A percentile compares a stretch with the other conserved stretches of the same genome.
These are phyloP conservation scores for Hypoxylon crocopeplum DNA, from an alignment of 495 filamentous ascomycete species.

Conservation along the genomic window DNA sequence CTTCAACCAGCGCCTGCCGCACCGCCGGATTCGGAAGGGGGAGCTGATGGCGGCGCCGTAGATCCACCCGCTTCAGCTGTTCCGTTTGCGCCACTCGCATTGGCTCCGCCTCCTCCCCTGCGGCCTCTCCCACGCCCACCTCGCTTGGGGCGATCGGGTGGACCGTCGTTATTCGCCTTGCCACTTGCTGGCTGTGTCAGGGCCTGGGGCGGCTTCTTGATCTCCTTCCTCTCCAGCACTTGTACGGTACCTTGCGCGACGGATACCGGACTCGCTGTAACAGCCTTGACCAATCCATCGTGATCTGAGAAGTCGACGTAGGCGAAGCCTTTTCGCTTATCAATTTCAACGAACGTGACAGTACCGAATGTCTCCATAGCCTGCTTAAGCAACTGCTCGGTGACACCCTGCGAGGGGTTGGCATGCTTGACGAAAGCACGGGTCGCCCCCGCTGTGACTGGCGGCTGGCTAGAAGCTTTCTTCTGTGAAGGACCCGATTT, in stretches of 20 bases:
- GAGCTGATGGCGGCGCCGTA: neutral
- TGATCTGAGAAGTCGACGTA: slow-evolving; percentile 84
- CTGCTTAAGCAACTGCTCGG: slow-evolving; percentile 74
- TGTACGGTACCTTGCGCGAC: slow-evolving; percentile 86
- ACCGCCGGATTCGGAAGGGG: slow-evolving; percentile 2
- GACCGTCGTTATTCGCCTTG: slow-evolving; percentile 19
- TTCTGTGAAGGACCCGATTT: slow-evolving; percentile 34
- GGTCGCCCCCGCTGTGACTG: slow-evolving; percentile 63
- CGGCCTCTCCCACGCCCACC: slow-evolving; percentile 31
- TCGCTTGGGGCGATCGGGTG: slow-evolving; percentile 33
- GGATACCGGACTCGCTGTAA: slow-evolving; percentile 78
- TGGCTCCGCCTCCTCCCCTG: slow-evolving; percentile 22
- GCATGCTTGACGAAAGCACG: slow-evolving; percentile 95
- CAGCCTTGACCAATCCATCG: slow-evolving; percentile 74
- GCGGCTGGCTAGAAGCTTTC: slow-evolving; percentile 30
- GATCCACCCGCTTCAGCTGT: slow-evolving; percentile 17
- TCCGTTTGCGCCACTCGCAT: neutral
- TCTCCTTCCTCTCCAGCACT: slow-evolving; percentile 80
- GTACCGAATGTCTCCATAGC: slow-evolving; percentile 74
- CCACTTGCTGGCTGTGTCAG: slow-evolving; percentile 18
- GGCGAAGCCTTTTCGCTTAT: slow-evolving; percentile 90
- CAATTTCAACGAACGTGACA: slow-evolving; percentile 82
- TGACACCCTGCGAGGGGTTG: slow-evolving; percentile 89
- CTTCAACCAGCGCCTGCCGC: slow-evolving; percentile 11
- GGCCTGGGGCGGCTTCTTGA: slow-evolving; percentile 35